Conservation (phyloP, 148 eudicot species). For the Rhododendron griersonianum region DNA sequence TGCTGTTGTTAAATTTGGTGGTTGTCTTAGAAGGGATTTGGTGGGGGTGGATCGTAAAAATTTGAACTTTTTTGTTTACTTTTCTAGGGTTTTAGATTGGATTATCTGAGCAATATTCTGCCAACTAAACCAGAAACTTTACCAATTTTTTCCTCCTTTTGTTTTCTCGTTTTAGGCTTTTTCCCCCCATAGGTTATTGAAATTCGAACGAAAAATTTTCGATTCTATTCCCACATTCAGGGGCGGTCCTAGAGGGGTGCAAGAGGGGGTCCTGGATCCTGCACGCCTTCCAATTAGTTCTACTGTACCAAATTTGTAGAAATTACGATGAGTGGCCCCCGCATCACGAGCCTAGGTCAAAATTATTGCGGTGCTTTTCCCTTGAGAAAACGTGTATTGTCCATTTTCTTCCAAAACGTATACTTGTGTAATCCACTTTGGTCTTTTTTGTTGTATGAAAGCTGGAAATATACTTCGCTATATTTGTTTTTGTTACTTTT, state of each 20-base stretch:
- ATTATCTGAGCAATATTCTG: neutral
- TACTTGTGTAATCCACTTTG: no score
- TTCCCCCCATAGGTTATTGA: neutral
- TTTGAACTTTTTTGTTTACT: neutral
- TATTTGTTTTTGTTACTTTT: neutral
- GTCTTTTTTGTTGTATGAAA: no score
- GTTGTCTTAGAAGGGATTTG: neutral
- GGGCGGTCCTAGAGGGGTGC: no score
- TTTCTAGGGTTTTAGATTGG: neutral
- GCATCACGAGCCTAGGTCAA: no score
- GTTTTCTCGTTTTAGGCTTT: neutral
- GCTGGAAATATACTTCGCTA: no score
- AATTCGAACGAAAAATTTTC: neutral
- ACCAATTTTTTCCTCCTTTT: neutral
- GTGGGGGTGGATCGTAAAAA: neutral
- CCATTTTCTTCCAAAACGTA: no score
- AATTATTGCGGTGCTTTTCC: no score
- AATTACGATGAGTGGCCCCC: no score
- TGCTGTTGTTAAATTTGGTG: neutral
- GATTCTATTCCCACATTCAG: neutral
- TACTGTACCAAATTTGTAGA: no score
- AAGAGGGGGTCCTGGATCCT: no score
- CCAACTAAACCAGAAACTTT: neutral
- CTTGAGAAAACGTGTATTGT: no score
- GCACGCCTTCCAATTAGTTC: no score